These are phyloP conservation scores for Leccinum olivaceopallidum DNA, from an alignment of 768 basidiomycete species.

Conservation along the genomic window DNA sequence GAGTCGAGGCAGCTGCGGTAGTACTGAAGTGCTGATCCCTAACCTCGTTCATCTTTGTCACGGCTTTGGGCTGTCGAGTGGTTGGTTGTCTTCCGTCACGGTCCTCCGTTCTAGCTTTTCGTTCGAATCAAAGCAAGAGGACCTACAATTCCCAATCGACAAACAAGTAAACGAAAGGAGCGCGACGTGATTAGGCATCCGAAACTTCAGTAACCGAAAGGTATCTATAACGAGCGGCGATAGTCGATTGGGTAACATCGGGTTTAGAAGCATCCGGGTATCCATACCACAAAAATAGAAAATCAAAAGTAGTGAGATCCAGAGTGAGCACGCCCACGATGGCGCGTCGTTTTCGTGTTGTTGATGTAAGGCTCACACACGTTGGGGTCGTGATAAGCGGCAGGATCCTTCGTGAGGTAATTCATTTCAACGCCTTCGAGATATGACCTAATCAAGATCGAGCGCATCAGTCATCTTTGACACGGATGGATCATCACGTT, in stretches of 20 bases:
- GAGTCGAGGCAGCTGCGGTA: no score
- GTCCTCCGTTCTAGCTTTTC: no score
- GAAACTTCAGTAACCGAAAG: not conserved
- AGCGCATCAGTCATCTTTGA: not conserved
- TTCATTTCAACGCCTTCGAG: slow-evolving; percentile 57
- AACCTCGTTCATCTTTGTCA: no score
- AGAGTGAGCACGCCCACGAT: not conserved
- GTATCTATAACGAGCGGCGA: not conserved
- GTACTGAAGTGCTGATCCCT: no score
- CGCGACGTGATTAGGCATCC: not conserved
- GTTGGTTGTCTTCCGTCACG: no score
- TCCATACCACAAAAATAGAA: not conserved
- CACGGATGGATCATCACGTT: not conserved
- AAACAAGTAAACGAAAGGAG: not conserved
- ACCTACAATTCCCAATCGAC: not conserved
- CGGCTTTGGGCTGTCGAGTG: no score
- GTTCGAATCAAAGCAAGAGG: no score
- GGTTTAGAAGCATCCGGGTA: not conserved
- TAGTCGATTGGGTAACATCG: not conserved
- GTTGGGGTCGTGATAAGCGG: slow-evolving; percentile 50
- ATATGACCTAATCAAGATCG: slow-evolving; percentile 57
- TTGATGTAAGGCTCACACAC: slow-evolving; percentile 61
- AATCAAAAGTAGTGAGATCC: not conserved
- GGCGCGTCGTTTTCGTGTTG: slow-evolving; percentile 5
- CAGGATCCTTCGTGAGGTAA: slow-evolving; percentile 65